A percentile compares a stretch with the other conserved stretches of the same genome.
Evolutionary conservation across 2,329 filamentous ascomycete genomes (phyloP).

Genomic region (Claviceps pazoutovae): DNA sequence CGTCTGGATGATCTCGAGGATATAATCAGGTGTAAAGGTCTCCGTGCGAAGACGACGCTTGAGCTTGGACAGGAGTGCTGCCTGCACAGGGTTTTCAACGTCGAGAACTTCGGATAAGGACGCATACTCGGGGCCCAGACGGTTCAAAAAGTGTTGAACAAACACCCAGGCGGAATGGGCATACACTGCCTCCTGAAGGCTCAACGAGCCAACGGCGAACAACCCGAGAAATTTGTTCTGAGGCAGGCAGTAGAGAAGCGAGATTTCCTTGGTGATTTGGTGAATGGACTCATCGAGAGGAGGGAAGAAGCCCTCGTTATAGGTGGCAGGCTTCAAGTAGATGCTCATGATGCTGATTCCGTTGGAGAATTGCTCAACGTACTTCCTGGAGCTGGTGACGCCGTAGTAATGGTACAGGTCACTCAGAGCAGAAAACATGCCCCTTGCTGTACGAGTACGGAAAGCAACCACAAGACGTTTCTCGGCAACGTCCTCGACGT

Average conservation of each 20-base stretch:
- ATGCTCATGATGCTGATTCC: conserved; percentile 95
- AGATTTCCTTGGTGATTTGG: conserved; percentile 98
- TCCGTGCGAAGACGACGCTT: conserved; percentile 92
- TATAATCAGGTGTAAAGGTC: conserved; percentile 97
- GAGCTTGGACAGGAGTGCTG: conserved; percentile 78
- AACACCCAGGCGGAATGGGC: conserved; percentile 97
- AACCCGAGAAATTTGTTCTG: conserved; percentile 91
- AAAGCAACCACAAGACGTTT: conserved; percentile 92
- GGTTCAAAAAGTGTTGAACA: conserved; percentile 94
- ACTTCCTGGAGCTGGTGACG: conserved; percentile 89
- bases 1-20: conserved; percentile 86
- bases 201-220: conserved; percentile 75
- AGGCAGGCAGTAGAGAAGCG: conserved; percentile 90
- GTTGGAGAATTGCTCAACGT: conserved; percentile 97
- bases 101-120: conserved; percentile 75
- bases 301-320: conserved; percentile 45
- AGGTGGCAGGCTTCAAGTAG: conserved; percentile 65
- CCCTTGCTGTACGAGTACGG: conserved; percentile 80
- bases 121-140: conserved; percentile 80
- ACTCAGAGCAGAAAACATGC: conserved; percentile 87
- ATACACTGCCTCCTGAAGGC: conserved; percentile 92
- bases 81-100: conserved; percentile 66
- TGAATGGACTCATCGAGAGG: conserved; percentile 90
- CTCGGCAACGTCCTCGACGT: conserved; percentile 81
- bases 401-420: conserved; percentile 99